Evolutionary conservation across 345 rosid species (phyloP).

Genomic region (Arabis alpina): DNA sequence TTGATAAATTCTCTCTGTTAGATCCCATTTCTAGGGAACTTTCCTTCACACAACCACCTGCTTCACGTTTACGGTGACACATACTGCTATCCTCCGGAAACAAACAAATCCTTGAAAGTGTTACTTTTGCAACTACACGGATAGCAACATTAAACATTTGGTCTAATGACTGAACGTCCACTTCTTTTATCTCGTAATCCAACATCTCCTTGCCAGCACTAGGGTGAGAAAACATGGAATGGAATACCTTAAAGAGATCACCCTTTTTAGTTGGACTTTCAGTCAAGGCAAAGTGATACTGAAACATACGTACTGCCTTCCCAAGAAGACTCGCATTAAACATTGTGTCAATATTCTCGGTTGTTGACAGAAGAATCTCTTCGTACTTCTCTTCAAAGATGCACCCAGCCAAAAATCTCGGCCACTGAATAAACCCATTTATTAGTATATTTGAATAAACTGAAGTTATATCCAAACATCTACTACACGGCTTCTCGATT

Average conservation of each 20-base stretch:
- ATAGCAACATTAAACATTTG: constrained; percentile 59
- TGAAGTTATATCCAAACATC: constrained; percentile 51
- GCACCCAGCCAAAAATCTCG: constrained; percentile 57
- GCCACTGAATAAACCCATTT: constrained; percentile 65
- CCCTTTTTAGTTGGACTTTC: constrained; percentile 52
- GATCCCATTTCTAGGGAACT: constrained; percentile 40
- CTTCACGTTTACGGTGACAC: constrained; percentile 41
- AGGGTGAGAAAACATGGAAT: constrained; percentile 52
- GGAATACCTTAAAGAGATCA: constrained; percentile 56
- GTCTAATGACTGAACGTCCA: constrained; percentile 50
- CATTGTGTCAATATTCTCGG: constrained; percentile 57
- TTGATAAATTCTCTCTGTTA: constrained; percentile 47
- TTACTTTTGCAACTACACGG: constrained; percentile 64
- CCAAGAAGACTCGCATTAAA: constrained; percentile 71
- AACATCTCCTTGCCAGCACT: constrained; percentile 53
- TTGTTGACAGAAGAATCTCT: constrained; percentile 50
- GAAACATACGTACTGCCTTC: constrained; percentile 69
- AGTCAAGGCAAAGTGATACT: constrained; percentile 53
- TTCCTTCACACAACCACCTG: constrained; percentile 41
- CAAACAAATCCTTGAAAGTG: constrained; percentile 59
- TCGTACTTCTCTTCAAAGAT: constrained; percentile 66
- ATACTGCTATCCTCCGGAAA: constrained; percentile 53
- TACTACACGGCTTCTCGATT: constrained; percentile 50
- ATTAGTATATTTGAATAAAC: constrained; percentile 61
- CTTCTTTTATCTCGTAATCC: constrained; percentile 54